Base-by-base conservation (phyloP, 2,329 filamentous ascomycete genomes). In the Drechslera avenae region DNA sequence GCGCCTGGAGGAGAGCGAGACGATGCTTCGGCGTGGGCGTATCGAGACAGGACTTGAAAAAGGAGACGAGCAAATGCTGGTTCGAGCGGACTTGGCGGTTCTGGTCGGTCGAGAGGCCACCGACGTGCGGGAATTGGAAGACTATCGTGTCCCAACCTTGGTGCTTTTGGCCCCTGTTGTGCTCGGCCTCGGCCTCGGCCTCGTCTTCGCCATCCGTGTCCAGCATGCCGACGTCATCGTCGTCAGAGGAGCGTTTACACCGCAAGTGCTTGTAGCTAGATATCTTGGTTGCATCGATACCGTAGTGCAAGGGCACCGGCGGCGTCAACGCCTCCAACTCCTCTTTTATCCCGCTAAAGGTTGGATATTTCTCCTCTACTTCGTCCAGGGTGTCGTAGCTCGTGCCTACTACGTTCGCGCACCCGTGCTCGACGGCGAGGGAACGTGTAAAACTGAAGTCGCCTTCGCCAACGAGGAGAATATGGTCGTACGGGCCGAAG, bases 61-160 rank as follows among this genome's bases (percentile, higher is more conserved):
- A 73, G 3, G 37, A 34, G 2, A 69, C 67, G 12, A 68, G 56
- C 51, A 71, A 66, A 43, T 48, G 64, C 55, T 69, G 68, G 76
- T 99, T 97, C 72, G 90, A 85, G 49, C 94, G 86, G 12, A 97
- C 91, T 76, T 99, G 94, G 30, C 94, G 83, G 77, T 97, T 97
- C 48, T 97, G 88, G 76, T 97, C 92, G 62, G 88, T 97, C 59
- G 85, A 89, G 66, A 95, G 87, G 37, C 94, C 94, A 57, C 94
- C 94, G 3, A 95, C 89, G 77, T 99, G 94, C 30, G 94, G 94
- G 74, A 99, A 99, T 79, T 97, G 96, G 84, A 97, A 99, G 60
- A 93, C 81, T 56, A 97, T 87, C 49, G 85, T 83, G 72, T 96
- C 86, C 80, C 88, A 92, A 3, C 78, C 26, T 13, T 28, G 7